phyloP scores from a whole-genome alignment of 169 alveolate species.

The Cryptosporidium andersoni region DNA sequence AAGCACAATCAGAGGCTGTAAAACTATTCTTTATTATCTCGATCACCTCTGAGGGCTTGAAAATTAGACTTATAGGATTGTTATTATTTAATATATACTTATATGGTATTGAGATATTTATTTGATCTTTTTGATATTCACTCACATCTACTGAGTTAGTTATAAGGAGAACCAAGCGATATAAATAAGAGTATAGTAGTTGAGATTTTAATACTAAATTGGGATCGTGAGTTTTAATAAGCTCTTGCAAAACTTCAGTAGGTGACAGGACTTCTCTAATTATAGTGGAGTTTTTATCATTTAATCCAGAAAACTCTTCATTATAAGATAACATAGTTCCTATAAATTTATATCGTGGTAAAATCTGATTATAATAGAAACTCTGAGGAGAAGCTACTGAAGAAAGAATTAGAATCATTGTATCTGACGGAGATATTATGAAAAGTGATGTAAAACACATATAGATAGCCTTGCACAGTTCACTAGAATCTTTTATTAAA shows the following conservation, averaged over 20 bases:
- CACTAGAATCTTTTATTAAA: constrained; percentile 11
- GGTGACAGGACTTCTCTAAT: constrained; percentile 16
- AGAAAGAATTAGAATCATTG: constrained; percentile 20
- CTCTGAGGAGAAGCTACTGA: constrained; percentile 12
- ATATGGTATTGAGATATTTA: constrained; percentile 26
- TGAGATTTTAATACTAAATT: constrained; percentile 25
- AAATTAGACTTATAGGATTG: constrained; percentile 5
- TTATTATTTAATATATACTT: constrained; percentile 9
- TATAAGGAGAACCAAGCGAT: constrained; percentile 14
- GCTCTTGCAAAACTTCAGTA: constrained; percentile 4
- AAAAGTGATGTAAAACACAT: constrained; percentile 6
- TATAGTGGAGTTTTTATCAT: neutral
- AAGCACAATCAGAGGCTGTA: constrained; percentile 37
- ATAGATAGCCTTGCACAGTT: constrained; percentile 25
- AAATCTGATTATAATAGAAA: constrained; percentile 16
- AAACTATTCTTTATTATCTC: constrained; percentile 12
- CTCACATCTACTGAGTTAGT: neutral
- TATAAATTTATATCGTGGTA: constrained; percentile 34
- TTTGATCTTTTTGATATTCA: neutral
- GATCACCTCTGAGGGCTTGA: constrained; percentile 3
- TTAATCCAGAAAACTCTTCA: neutral
- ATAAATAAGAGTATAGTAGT: constrained; percentile 19
- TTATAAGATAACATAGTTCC: neutral
- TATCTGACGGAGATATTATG: neutral
- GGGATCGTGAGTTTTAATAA: constrained; percentile 16